Conservation (phyloP, 1,284 basidiomycete genomes). For the Cutaneotrichosporon cavernicola region DNA sequence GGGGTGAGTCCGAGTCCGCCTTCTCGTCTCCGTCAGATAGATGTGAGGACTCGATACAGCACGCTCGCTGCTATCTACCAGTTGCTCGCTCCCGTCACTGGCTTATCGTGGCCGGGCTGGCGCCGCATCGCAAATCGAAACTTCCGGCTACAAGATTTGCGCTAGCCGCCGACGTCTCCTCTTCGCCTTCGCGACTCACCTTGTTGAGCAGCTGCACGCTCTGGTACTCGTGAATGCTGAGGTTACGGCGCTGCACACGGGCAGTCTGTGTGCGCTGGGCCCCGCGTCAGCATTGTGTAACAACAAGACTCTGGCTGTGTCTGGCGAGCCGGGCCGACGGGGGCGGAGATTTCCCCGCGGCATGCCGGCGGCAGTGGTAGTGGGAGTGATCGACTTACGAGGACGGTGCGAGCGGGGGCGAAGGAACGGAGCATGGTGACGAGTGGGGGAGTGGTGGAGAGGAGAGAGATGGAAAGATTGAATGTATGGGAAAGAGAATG, state of each 20-base stretch:
- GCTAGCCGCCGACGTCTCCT: background rate
- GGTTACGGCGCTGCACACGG: constrained; percentile 61
- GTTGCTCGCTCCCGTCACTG: background rate
- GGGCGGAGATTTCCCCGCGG: constrained; percentile 11
- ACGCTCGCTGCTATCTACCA: no score
- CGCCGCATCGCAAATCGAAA: background rate
- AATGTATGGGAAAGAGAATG: background rate
- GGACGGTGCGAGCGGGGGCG: constrained; percentile 20
- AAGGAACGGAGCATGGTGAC: constrained; percentile 26
- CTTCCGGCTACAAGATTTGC: background rate
- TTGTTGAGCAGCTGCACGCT: constrained; percentile 92
- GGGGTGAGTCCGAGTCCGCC: background rate
- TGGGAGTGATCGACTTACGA: constrained; percentile 2
- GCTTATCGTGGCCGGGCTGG: background rate
- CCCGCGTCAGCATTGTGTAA: constrained; percentile 12
- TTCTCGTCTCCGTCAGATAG: background rate
- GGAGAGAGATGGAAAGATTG: constrained; percentile 2
- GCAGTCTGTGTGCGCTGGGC: constrained; percentile 13
- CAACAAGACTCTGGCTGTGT: background rate
- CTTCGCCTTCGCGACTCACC: constrained; percentile 57
- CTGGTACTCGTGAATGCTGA: constrained; percentile 99
- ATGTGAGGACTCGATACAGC: no score
- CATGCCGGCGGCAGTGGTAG: constrained; percentile 9
- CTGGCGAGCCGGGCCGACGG: constrained; percentile 2
- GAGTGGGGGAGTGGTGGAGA: background rate